Evolutionary conservation across 257 asterid species (phyloP).

Genomic region (Buddleja alternifolia): DNA sequence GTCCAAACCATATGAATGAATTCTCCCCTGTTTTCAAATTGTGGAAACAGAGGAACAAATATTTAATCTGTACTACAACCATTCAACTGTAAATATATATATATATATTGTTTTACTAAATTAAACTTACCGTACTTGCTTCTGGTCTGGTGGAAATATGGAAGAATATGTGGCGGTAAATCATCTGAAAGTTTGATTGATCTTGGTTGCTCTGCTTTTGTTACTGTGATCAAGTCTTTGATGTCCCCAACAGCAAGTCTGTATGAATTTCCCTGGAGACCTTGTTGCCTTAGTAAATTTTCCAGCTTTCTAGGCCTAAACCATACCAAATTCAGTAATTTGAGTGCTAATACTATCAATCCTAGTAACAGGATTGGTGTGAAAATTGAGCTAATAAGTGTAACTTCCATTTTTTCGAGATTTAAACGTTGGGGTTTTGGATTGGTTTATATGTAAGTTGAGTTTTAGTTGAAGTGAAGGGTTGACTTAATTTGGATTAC

Average conservation of each 20-base stretch:
- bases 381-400: neutral
- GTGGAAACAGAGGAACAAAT: neutral
- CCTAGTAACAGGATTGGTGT: constrained; percentile 11
- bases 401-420: constrained; percentile 1
- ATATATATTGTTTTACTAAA: too few species aligned
- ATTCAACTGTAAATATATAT: too few species aligned
- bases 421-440: too few species aligned
- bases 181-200: constrained; percentile 37
- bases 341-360: neutral
- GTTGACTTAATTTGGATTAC: too few species aligned
- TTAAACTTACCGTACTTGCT: constrained; percentile 1
- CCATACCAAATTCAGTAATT: constrained; percentile 30
- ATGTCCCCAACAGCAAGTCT: constrained; percentile 35
- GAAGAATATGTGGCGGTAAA: constrained; percentile 22
- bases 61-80: too few species aligned
- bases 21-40: constrained; percentile 21
- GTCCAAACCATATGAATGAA: constrained; percentile 40
- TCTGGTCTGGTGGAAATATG: constrained; percentile 14
- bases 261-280: constrained; percentile 39
- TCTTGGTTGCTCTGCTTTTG: constrained; percentile 25
- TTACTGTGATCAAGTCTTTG: constrained; percentile 16
- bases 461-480: too few species aligned
- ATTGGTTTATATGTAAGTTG: too few species aligned
- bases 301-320: constrained; percentile 39
- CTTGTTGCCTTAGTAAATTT: constrained; percentile 35